phyloP scores from a whole-genome alignment of 202 grass and related monocot genomes.

The Setaria viridis region DNA sequence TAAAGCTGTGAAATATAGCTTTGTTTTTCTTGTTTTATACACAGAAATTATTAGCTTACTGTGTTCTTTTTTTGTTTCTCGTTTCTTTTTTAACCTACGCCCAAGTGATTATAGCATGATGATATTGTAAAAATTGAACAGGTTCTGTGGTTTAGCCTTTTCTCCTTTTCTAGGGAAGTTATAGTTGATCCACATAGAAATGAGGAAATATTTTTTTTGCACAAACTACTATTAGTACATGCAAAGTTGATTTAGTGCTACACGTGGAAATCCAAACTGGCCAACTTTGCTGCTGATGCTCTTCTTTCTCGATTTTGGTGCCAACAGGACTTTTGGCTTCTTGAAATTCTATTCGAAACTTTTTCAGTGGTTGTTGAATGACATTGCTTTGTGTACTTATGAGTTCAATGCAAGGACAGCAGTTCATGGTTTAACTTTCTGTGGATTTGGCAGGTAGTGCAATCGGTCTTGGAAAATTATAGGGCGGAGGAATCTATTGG shows the following conservation, averaged over 20 bases:
- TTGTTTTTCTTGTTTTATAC: constrained; percentile 6
- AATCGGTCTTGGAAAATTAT: constrained; percentile 87
- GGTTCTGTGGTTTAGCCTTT: not conserved
- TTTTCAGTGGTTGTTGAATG: constrained; percentile 33
- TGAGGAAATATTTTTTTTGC: not conserved
- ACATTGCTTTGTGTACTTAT: not conserved
- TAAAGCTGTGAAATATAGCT: not conserved
- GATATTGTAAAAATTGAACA: constrained; percentile 17
- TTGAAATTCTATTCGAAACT: not conserved
- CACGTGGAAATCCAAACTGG: not conserved
- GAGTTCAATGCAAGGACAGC: constrained; percentile 1
- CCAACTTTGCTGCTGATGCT: constrained; percentile 14
- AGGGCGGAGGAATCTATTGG: constrained; percentile 51
- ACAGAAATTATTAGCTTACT: not conserved
- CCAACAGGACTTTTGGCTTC: not conserved
- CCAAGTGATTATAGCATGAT: constrained; percentile 26
- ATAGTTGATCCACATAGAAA: not conserved
- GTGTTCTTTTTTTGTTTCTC: not conserved
- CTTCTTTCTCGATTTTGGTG: constrained; percentile 6
- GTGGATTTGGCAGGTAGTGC: constrained; percentile 81
- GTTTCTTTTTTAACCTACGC: not conserved
- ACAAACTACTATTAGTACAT: not conserved
- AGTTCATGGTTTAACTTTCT: constrained; percentile 33
- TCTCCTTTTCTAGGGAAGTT: not conserved
- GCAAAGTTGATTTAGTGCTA: not conserved